Evolutionary conservation across 352 stramenopile species (phyloP), one percentile per base, ranked within the genome.

Genomic region (Thalassiosira livingstoniorum): DNA sequence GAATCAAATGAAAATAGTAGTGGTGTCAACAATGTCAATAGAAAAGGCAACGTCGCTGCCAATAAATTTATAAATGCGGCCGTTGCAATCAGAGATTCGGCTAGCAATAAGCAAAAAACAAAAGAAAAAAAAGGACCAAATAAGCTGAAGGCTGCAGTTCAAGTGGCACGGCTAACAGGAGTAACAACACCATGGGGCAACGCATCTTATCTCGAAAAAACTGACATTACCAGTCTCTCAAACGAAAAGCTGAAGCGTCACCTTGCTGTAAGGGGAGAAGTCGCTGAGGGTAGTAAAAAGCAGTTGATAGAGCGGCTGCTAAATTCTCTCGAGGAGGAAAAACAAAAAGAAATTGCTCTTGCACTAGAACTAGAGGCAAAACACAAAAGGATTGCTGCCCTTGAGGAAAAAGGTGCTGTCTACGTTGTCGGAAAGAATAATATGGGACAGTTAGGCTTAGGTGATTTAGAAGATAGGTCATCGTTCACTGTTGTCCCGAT

Each of bases 361-460:
- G 63, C 80, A 21, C 62, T 90, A 43, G 86, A 91, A 73, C 43
- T 86, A 2, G 89, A 93, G 61, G 80, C 79, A 18, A 87, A 92
- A 47, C 91, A 92, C 67, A 69, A 80, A 61, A 62, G 78, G 2
- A 87, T 75, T 68, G 77, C 79, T 29, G 83, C 84, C n/a, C 21
- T 91, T 4, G 89, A 94, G 65, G 87, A 94, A 54, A 45, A 81
- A 35, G 89, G 89, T 47, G 76, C 81, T 39, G 83, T 89, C 21
- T 91, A 91, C 60, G 55, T 62, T 3, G 39, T 69, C 0, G 83
- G 86, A n/a, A 84, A 78, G 35, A 91, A 91, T 55, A 51, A 81
- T 27, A 45, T 74, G 27, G 89, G 87, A 0, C 87, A 93, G 60
- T 66, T 93, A 1, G 89, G 84, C 23, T 54, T 91, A 45, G 85